Evolutionary conservation across 257 asterid species (phyloP), one percentile per base, ranked within the genome.

Genomic region (Anisodus tanguticus): DNA sequence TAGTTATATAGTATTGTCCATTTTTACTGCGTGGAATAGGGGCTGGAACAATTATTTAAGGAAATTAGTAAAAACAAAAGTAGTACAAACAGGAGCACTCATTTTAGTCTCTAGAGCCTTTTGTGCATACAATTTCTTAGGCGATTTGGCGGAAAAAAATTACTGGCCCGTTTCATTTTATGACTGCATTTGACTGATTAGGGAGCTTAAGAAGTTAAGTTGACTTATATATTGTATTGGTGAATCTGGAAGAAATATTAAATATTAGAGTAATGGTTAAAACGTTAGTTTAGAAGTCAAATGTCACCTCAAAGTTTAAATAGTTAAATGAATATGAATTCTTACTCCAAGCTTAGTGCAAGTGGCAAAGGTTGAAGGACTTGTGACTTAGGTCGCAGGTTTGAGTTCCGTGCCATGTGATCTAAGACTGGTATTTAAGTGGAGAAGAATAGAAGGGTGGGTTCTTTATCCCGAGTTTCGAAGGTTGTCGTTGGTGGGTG

Each of bases 161-260:
- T 10, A 47, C 80, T 74, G 6, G 7, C 3, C n/a, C 7, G 11
- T 49, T 74, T 74, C n/a, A 57, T 10, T 74, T 74, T 11, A 45
- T 26, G 63, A 26, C 5, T 7, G 9, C 3, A 51, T 76, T 76
- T 76, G 81, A 51, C 60, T 12, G 12, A 76, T 13, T 13, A 26
- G 2, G 26, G 45, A 26, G 47, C 81, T 76, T 76, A 51, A 53
- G 81, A 76, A 13, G 63, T 76, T 76, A 31, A 76, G 26, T 76
- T 26, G 15, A 76, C 63, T 26, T 55, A 26, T 76, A 17, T 13
- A 16, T 76, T 51, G 47, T 49, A 12, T 51, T 22, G 26, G 45
- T 49, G 45, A 26, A 51, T 76, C 47, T 26, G 3, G 80, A 47
- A 74, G 80, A 74, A 74, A 72, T 31, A 31, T 31, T 31, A 1